Base-by-base conservation (phyloP, 495 filamentous ascomycete species). In the Tuber magnatum region DNA sequence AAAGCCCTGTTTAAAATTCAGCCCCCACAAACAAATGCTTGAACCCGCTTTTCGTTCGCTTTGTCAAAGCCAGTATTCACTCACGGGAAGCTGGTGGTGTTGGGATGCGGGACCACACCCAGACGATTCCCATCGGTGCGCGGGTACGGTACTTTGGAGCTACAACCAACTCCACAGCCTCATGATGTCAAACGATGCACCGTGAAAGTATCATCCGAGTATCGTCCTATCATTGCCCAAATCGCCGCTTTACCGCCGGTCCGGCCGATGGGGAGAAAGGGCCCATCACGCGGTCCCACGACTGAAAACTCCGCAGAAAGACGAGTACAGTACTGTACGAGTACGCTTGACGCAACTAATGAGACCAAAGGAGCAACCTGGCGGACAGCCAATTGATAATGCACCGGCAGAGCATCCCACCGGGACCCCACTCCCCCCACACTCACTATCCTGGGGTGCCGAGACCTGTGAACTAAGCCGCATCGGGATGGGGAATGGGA, bases 341-440 rank as follows among this genome's bases (percentile, higher is more conserved):
- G 39, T 40, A 20, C 28, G 18, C 28, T 18, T 65, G 28, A 65
- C 56, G 56, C 56, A 65, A 65, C 56, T 14, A 28, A 28, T 28
- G 24, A 65, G 32, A 12, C 16, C 3, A 35, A 65, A 35, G 18
- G 28, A 65, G 7, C 32, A 65, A 65, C 56, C 7, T 65, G 56
- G 28, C 28, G 10, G 28, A 35, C 16, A 65, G 32, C 56, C 56
- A 35, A 65, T 65, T 35, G 28, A 35, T 65, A 35, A 65, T 14
- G 5, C 3, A n/a, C n/a, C n/a, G n/a, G n/a, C n/a, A n/a, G n/a
- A n/a, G n/a, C n/a, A n/a, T n/a, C n/a, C n/a, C n/a, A n/a, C n/a
- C n/a, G n/a, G n/a, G n/a, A n/a, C n/a, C 56, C 56, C 56, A 65
- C 56, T 32, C 32, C 56, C 56, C 56, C 56, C 56, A 65, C 56